Percentiles rank a stretch among this genome's conserved stretches.
phyloP scores from a whole-genome alignment of 2,329 filamentous ascomycete genomes.

The Trichoderma sp. region DNA sequence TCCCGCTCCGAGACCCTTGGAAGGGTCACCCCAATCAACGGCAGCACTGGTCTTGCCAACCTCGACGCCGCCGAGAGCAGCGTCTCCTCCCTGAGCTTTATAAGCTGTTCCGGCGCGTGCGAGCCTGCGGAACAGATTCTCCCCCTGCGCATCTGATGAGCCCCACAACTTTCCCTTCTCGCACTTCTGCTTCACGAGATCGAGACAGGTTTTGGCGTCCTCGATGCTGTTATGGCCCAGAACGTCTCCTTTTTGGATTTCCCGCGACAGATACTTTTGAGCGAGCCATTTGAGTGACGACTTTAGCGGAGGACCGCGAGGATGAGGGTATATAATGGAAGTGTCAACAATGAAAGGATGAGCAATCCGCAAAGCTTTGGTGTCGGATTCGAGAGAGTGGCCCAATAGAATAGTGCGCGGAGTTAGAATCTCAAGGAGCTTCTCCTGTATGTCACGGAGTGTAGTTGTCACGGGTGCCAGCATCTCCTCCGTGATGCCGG shows the following conservation, averaged over 20 bases:
- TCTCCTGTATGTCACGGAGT: conserved; percentile 75
- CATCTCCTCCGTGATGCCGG: conserved; percentile 86
- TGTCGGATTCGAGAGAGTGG: conserved; percentile 78
- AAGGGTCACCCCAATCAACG: conserved; percentile 85
- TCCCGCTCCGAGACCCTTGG: conserved; percentile 54
- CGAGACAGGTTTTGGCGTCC: conserved; percentile 85
- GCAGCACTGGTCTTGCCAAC: conserved; percentile 67
- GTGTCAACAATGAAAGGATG: conserved; percentile 96
- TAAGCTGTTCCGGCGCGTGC: conserved; percentile 60
- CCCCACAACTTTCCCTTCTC: conserved; percentile 89
- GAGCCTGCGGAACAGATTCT: conserved; percentile 87
- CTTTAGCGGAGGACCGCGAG: conserved; percentile 83
- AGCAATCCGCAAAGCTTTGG: conserved; percentile 78
- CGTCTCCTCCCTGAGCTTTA: conserved; percentile 57
- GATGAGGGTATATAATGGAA: conserved; percentile 83
- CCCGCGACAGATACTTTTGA: conserved; percentile 78
- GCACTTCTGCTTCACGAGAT: conserved; percentile 92
- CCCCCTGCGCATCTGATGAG: conserved; percentile 70
- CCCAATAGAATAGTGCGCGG: conserved; percentile 72
- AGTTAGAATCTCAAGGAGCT: conserved; percentile 68
- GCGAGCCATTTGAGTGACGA: conserved; percentile 86
- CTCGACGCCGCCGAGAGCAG: conserved; percentile 54
- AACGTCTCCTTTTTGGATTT: conserved; percentile 79
- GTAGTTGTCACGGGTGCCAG: conserved; percentile 80
- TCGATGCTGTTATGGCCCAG: conserved; percentile 87